phyloP scores from a whole-genome alignment of 2,329 filamentous ascomycete genomes.

The Aspergillus chevalieri region DNA sequence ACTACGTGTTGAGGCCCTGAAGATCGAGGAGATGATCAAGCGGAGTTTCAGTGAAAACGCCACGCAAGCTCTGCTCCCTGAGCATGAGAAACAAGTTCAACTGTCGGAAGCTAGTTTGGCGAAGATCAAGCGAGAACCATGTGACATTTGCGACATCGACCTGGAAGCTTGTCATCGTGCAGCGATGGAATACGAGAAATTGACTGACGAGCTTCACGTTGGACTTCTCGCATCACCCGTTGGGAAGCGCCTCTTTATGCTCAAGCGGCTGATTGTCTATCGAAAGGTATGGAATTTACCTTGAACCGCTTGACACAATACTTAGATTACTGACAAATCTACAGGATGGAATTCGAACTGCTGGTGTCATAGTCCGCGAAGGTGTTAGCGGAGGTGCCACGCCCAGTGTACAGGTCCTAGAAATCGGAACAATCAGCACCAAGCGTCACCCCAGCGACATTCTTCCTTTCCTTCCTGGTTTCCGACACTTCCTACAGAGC shows the following conservation, averaged over 20 bases:
- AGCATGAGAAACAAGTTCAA: constrained; percentile 92
- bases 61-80: constrained; percentile 85
- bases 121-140: constrained; percentile 81
- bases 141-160: constrained; percentile 71
- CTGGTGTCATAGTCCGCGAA: constrained; percentile 72
- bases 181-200: constrained; percentile 68
- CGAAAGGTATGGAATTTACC: constrained; percentile 46
- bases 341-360: constrained; percentile 72
- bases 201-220: constrained; percentile 76
- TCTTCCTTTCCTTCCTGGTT: constrained; percentile 70
- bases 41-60: constrained; percentile 97
- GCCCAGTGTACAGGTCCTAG: constrained; percentile 70
- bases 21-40: constrained; percentile 99
- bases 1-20: constrained; percentile 87
- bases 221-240: constrained; percentile 72
- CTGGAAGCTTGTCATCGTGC: constrained; percentile 77
- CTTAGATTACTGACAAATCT: constrained; percentile 13
- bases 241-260: constrained; percentile 70
- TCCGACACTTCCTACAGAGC: constrained; percentile 61
- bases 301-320: background rate
- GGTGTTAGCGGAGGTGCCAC: constrained; percentile 61
- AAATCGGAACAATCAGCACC: constrained; percentile 63
- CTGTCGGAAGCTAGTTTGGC: constrained; percentile 84
- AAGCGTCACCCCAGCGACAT: constrained; percentile 75
- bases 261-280: constrained; percentile 74